Percentiles rank a stretch among this genome's conserved stretches.
These are phyloP conservation scores for Schrenkiella parvula DNA, from an alignment of 345 rosid genomes.

Conservation along the genomic window DNA sequence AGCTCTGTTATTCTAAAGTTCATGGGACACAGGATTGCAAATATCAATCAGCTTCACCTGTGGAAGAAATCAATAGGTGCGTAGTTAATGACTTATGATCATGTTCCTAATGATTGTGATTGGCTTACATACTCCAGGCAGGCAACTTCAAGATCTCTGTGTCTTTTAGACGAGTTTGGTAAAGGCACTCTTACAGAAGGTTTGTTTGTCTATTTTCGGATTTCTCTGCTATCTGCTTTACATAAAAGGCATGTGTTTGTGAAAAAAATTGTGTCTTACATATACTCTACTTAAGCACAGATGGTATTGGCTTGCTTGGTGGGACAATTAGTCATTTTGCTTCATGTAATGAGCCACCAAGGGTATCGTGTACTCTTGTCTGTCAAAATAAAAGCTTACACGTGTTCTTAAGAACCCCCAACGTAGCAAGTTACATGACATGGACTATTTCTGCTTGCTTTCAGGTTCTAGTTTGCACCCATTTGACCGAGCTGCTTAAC, in stretches of 20 bases:
- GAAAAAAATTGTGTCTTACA: constrained; percentile 5
- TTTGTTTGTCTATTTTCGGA: constrained; percentile 28
- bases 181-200: constrained; percentile 99
- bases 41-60: constrained; percentile 1
- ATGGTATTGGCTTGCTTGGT: constrained; percentile 97
- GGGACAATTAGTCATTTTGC: constrained; percentile 79
- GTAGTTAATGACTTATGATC: background rate
- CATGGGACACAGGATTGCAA: background rate
- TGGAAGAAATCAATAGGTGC: background rate
- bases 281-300: constrained; percentile 37
- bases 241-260: background rate
- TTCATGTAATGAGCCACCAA: constrained; percentile 63
- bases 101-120: constrained; percentile 5
- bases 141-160: constrained; percentile 85
- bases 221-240: background rate
- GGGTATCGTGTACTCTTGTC: constrained; percentile 48
- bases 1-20: constrained; percentile 3
- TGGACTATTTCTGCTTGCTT: background rate
- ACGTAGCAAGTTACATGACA: background rate
- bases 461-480: constrained; percentile 90
- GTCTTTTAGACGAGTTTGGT: constrained; percentile 95
- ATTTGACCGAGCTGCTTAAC: constrained; percentile 72
- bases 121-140: constrained; percentile 47
- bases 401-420: background rate
- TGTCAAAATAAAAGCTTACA: background rate